phyloP scores from a whole-genome alignment of 805 yeast species.

The Nakazawaea siamensis region DNA sequence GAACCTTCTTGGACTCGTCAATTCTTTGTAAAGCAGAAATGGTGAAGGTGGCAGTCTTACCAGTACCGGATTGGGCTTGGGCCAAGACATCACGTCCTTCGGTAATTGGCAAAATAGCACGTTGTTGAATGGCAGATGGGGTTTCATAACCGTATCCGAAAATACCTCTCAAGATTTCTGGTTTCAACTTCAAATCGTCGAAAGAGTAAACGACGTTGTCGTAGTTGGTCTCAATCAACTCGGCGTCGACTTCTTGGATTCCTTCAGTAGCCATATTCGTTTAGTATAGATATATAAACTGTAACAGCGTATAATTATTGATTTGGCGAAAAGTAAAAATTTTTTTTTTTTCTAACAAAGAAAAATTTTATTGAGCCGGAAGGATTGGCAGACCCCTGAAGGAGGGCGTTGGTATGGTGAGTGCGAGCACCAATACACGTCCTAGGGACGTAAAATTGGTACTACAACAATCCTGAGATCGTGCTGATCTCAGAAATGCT shows the following conservation, averaged over 20 bases:
- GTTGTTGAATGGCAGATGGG: constrained; percentile 95
- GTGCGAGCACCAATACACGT: too few species aligned
- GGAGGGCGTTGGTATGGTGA: too few species aligned
- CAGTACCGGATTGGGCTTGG: constrained; percentile 99
- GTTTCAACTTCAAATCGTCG: constrained; percentile 73
- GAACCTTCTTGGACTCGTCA: constrained; percentile 61
- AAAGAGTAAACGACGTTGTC: constrained; percentile 78
- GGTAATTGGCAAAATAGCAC: constrained; percentile 93
- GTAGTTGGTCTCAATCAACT: constrained; percentile 88
- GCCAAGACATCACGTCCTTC: constrained; percentile 94
- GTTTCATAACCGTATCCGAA: constrained; percentile 90
- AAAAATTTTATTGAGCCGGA: too few species aligned
- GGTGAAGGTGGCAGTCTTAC: constrained; percentile 97
- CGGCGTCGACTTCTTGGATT: constrained; percentile 72
- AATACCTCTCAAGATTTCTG: constrained; percentile 65
- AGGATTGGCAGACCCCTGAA: too few species aligned
- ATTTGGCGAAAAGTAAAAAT: too few species aligned
- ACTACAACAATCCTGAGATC: too few species aligned
- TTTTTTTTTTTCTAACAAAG: too few species aligned
- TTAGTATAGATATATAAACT: neutral
- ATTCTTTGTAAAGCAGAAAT: constrained; percentile 87
- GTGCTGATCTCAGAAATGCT: too few species aligned
- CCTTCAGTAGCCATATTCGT: constrained; percentile 51
- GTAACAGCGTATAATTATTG: too few species aligned
- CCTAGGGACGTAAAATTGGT: too few species aligned